Evolutionary conservation across 352 stramenopile genomes (phyloP), one percentile per base, ranked within the genome.

Genomic region (Globisporangium perplexum): DNA sequence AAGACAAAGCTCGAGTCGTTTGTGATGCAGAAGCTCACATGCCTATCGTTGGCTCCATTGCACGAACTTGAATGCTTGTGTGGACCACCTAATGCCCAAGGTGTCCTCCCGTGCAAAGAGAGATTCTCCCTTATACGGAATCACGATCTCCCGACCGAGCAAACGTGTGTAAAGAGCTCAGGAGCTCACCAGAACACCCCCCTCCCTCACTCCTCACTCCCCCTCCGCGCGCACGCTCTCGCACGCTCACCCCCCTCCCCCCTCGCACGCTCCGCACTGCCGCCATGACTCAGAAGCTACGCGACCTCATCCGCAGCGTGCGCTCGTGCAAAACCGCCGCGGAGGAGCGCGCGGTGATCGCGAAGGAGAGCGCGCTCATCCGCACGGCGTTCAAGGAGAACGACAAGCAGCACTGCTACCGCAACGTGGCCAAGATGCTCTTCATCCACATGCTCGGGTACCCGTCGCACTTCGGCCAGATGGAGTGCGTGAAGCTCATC

Each of bases 401-500:
- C 57, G 88, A 96, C 71, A 96, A 88, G 67, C 89, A 98, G 66
- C 98, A 98, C 78, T 91, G 95, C 48, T 96, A 99, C 72, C 92
- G 96, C 43, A 99, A 99, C 71, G 96, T 99, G 44, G 96, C 97
- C 44, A 99, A 99, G 69, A 76, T 99, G 55, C 78, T 99, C 4
- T 99, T 99, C 71, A 99, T 99, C 75, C 97, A 99, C 83, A 99
- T 99, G 96, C 79, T 99, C 23, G 97, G 97, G n/a, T 99, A 99
- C 71, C 96, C 97, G 48, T 99, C 94, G 51, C 97, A 99, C 73
- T 99, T 99, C 75, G 98, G 97, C 33, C 97, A 99, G 72, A 98
- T 99, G 81, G 97, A 99, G 77, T 99, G 96, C 71, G 89, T 99
- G 57, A 99, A 99, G 78, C 83, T 99, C 35, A 99, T 99, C 61